Conservation (phyloP, 2,329 filamentous ascomycete species). For the Orbilia oligospora region DNA sequence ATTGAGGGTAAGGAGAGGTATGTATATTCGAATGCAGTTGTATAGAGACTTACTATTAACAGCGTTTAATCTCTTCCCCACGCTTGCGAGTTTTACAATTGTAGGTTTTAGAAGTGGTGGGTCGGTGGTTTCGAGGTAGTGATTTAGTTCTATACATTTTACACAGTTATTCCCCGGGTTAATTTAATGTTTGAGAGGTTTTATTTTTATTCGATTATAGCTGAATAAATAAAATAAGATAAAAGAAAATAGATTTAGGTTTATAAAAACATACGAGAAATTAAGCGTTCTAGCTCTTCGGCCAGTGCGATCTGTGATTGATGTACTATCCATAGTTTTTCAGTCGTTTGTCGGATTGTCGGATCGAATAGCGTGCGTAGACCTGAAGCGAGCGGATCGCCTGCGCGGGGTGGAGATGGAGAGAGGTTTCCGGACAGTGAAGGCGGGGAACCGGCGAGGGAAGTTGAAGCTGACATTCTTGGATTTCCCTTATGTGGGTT, state of each 20-base stretch:
- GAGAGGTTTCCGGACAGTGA: slow-evolving; percentile 50
- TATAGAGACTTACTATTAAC: slow-evolving; percentile 62
- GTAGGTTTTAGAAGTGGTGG: slow-evolving; percentile 63
- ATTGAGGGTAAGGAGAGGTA: not conserved
- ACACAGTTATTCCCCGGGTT: too few relatives aligned
- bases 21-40: not conserved
- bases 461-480: slow-evolving; percentile 46
- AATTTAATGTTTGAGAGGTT: too few relatives aligned
- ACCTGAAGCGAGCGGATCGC: slow-evolving; percentile 62
- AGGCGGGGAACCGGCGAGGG: slow-evolving; percentile 50
- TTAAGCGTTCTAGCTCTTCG: slow-evolving; percentile 63
- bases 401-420: slow-evolving; percentile 45
- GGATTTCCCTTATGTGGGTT: too few relatives aligned
- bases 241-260: too few relatives aligned
- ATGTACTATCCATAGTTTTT: slow-evolving; percentile 63
- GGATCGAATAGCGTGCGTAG: slow-evolving; percentile 63
- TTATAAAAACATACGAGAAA: slow-evolving; percentile 60
- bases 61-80: slow-evolving; percentile 62
- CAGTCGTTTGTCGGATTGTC: slow-evolving; percentile 64
- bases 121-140: slow-evolving; percentile 64
- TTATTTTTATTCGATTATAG: too few relatives aligned
- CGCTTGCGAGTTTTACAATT: slow-evolving; percentile 63
- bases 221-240: too few relatives aligned
- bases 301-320: slow-evolving; percentile 63
- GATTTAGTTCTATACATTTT: slow-evolving; percentile 60